Base-by-base conservation (phyloP, 106 monocot species). In the Dioscorea dumetorum region DNA sequence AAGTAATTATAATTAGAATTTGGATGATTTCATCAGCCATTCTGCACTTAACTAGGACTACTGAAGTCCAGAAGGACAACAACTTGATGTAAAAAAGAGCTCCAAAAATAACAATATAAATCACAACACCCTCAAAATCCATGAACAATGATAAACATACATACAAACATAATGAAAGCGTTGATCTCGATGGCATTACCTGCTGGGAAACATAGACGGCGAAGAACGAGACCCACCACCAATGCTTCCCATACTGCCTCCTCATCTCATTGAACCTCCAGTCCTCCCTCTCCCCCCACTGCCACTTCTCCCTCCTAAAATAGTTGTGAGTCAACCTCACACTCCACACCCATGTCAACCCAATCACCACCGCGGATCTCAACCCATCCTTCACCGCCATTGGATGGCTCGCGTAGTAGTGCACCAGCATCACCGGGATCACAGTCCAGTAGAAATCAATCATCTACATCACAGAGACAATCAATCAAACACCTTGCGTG, bases 371-470 rank as follows among this genome's bases (percentile, higher is more conserved):
- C 31, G 51, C 28, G 57, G 95, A 97, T 65, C 95, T 82, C 68
- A 65, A 34, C 6, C 33, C 61, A 62, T 88, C 72, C 4, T 67
- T 52, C 48, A 12, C 48, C 17, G 88, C 86, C 22, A 56, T 10
- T 1, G 91, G 91, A 53, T 88, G 91, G 75, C 64, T 71, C 2
- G 73, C 61, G 66, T 69, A 88, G 78, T 74, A 97, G 69, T 91
- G 88, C n/a, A 76, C 71, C 66, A 97, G 84, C 80, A 97, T 71
- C 35, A 88, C 84, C 5, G 95, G 95, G 62, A 91, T 91, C 61
- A 97, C 82, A 4, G 95, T 97, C 95, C 95, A 97, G 72, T 97
- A 97, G 60, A 91, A 66, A 58, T 97, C 95, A 21, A 97, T 97
- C 82, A 95, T 64, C 91, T 91, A 83, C 72, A 79, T 17, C 41